Conservation (phyloP, 208 protist genomes). For the Trichomonas gallinae region DNA sequence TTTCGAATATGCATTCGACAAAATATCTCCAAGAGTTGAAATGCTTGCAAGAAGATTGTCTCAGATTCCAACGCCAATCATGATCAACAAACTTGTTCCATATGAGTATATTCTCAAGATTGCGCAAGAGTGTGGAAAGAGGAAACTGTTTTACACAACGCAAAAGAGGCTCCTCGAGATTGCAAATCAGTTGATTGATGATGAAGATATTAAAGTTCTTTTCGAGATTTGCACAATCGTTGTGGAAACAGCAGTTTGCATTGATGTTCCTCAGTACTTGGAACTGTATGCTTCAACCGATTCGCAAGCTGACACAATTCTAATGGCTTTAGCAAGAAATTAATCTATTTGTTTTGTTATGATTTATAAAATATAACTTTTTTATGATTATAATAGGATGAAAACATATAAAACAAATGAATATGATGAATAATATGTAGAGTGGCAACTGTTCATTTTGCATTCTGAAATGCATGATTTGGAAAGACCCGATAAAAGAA, state of each 20-base stretch:
- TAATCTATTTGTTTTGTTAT: too few species aligned
- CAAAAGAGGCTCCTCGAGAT: not conserved
- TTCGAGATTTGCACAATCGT: not conserved
- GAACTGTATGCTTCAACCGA: not conserved
- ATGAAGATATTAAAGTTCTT: not conserved
- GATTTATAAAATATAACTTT: too few species aligned
- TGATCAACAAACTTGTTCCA: not conserved
- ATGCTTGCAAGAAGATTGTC: not conserved
- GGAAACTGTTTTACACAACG: not conserved
- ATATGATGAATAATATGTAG: too few species aligned
- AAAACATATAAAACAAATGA: too few species aligned
- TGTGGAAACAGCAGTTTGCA: not conserved
- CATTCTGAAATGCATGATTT: too few species aligned
- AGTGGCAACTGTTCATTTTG: too few species aligned
- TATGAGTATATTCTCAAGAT: not conserved
- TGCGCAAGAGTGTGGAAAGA: not conserved
- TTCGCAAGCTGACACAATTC: not conserved
- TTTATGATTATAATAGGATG: too few species aligned
- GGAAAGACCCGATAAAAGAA: too few species aligned
- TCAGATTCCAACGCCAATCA: not conserved
- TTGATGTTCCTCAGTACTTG: not conserved
- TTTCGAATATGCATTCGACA: not conserved
- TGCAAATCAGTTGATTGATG: not conserved
- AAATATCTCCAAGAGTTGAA: not conserved
- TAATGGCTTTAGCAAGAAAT: too few species aligned